A percentile compares a stretch with the other conserved stretches of the same genome.
Conservation (phyloP, 768 basidiomycete species). For the Xanthoconium stramineum region DNA sequence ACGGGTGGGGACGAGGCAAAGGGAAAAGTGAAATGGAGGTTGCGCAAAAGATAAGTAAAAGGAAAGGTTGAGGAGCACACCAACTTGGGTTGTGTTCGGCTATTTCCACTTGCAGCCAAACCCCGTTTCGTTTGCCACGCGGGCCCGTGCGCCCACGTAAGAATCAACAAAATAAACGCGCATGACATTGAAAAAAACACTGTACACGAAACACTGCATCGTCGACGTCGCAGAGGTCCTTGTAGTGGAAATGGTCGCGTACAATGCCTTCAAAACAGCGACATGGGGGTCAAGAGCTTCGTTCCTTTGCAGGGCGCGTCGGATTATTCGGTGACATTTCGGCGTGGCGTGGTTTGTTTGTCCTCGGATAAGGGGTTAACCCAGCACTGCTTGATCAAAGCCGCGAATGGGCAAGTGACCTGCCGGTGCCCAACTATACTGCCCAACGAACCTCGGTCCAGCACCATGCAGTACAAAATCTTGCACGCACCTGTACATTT, state of each 20-base stretch:
- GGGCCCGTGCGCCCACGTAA: slow-evolving; percentile 39
- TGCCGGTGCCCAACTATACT: neutral
- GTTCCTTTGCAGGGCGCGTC: neutral
- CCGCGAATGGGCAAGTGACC: slow-evolving; percentile 5
- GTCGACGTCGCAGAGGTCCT: slow-evolving; percentile 18
- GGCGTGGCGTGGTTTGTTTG: slow-evolving; percentile 31
- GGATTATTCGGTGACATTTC: slow-evolving; percentile 12
- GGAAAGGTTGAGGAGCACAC: slow-evolving; percentile 39
- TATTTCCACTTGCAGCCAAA: slow-evolving; percentile 38
- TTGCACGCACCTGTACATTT: slow-evolving; percentile 11
- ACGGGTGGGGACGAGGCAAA: slow-evolving; percentile 12
- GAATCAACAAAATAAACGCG: slow-evolving; percentile 35
- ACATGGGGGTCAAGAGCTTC: neutral
- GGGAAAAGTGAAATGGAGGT: slow-evolving; percentile 18
- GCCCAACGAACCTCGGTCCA: slow-evolving; percentile 4
- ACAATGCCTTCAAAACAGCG: slow-evolving; percentile 13
- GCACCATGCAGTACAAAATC: neutral
- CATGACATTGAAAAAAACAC: slow-evolving; percentile 30
- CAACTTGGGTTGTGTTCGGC: slow-evolving; percentile 39
- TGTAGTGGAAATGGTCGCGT: slow-evolving; percentile 14
- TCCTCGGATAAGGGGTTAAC: slow-evolving; percentile 28
- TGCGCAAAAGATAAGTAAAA: slow-evolving; percentile 39
- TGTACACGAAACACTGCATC: slow-evolving; percentile 27
- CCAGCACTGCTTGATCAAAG: slow-evolving; percentile 23
- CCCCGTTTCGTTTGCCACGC: slow-evolving; percentile 38